phyloP scores from a whole-genome alignment of 352 stramenopile genomes.

The Blastocystis sp. region DNA sequence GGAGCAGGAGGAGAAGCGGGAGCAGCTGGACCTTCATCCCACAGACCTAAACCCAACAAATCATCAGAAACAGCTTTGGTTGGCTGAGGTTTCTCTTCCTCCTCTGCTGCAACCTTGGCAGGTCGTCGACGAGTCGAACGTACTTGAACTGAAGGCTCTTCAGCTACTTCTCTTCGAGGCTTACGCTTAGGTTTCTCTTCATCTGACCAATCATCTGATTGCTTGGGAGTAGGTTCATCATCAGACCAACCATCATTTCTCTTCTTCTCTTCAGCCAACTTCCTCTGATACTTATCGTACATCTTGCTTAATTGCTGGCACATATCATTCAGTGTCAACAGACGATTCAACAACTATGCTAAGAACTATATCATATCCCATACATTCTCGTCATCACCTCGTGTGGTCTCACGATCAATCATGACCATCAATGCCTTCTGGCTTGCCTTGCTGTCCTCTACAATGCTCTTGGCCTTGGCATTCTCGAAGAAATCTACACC shows the following conservation, averaged over 20 bases:
- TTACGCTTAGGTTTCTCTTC: background rate
- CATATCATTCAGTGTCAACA: conserved; percentile 61
- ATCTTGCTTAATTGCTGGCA: conserved; percentile 33
- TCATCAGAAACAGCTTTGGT: background rate
- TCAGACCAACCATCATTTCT: conserved; percentile 39
- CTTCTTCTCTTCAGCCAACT: conserved; percentile 2
- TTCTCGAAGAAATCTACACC: conserved; percentile 58
- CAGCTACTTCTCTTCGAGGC: background rate
- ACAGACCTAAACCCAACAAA: conserved; percentile 43
- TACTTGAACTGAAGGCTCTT: conserved; percentile 18
- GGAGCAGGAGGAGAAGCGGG: background rate
- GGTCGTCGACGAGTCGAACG: conserved; percentile 48
- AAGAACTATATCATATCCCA: background rate
- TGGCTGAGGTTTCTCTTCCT: background rate
- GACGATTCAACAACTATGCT: conserved; percentile 24
- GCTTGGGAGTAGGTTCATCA: background rate
- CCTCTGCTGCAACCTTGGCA: background rate
- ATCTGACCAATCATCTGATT: conserved; percentile 40
- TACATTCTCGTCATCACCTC: conserved; percentile 54
- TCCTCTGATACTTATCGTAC: conserved; percentile 54
- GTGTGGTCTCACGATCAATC: conserved; percentile 57
- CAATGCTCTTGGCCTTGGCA: conserved; percentile 38
- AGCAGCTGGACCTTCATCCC: conserved; percentile 22
- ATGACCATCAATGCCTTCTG: conserved; percentile 45
- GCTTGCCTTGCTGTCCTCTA: conserved; percentile 44